Base-by-base conservation (phyloP, 2,329 filamentous ascomycete genomes). In the Knufia petricola region DNA sequence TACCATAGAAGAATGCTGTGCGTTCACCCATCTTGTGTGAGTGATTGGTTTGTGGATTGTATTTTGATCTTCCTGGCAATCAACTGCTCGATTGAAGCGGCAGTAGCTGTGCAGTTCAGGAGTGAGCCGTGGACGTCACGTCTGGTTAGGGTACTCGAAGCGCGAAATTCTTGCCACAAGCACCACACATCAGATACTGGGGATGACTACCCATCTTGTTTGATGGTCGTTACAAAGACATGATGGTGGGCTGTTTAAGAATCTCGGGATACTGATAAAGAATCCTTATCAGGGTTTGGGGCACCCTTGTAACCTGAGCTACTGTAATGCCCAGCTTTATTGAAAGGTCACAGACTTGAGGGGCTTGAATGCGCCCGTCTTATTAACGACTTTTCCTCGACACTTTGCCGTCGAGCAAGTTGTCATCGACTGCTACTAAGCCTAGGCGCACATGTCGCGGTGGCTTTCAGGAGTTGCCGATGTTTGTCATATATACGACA, bases 1-100 rank as follows among this genome's bases (percentile, higher is more conserved):
- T 65, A 74, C 77, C 79, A 62, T 83, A 83, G 72, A 82, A 82
- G 69, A 83, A 82, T 56, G 77, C 75, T 15, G 70, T 70, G 59
- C 73, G 70, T 41, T 73, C 66, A 19, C 64, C 69, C 69, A 73
- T 73, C 46, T 36, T 58, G 32, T 6, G 13, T 13, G 32, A 8
- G 6, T 4, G 6, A n/a, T 36, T 36, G 10, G 7, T 4, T n/a
- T 36, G 9, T 36, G 32, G 32, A 4, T 36, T 13, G 32, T 4
- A 6, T 17, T n/a, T 36, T n/a, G 32, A 17, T 36, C 15, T 28
- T 28, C 26, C 12, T 6, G 6, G 32, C 9, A n/a, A 8, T 4
- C 7, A 17, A n/a, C 32, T 7, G 32, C 7, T 36, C 15, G 6
- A n/a, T 36, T 36, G 32, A 8, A n/a, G 32, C 15, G 6, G 32